phyloP scores from a whole-genome alignment of 768 basidiomycete species.

The Cystobasidiopsis lactophilus region DNA sequence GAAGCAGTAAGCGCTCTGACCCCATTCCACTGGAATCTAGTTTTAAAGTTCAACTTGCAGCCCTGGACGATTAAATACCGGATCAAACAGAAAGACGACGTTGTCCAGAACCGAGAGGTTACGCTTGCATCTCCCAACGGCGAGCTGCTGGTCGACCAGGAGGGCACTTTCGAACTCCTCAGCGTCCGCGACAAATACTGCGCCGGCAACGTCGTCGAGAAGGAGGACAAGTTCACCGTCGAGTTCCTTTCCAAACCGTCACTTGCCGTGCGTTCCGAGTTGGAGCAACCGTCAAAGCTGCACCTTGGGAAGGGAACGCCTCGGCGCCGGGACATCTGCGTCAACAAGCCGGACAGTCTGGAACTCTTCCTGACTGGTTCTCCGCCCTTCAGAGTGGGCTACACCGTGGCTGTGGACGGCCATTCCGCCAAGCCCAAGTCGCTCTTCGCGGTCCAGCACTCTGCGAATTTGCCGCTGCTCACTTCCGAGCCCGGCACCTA shows the following conservation, averaged over 20 bases:
- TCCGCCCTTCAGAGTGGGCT: conserved; percentile 14
- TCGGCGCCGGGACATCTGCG: conserved; percentile 5
- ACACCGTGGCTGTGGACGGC: conserved; percentile 2
- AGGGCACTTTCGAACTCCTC: conserved; percentile 19
- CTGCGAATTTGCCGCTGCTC: conserved; percentile 16
- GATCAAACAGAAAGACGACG: conserved; percentile 21
- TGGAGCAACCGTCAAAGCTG: background rate
- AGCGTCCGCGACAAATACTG: conserved; percentile 71
- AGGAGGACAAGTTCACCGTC: conserved; percentile 45
- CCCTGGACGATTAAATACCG: conserved; percentile 66
- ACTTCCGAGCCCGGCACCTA: conserved; percentile 15
- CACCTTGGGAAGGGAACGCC: background rate
- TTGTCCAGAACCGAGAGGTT: conserved; percentile 1
- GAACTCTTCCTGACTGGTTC: conserved; percentile 8
- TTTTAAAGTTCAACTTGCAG: conserved; percentile 27
- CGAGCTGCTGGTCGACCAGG: conserved; percentile 36
- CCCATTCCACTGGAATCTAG: background rate
- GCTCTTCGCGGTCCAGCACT: conserved; percentile 12
- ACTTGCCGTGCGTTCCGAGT: conserved; percentile 24
- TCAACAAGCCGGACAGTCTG: conserved; percentile 3
- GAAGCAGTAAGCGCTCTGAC: conserved; percentile 42
- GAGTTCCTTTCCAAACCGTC: conserved; percentile 60
- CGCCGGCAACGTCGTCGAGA: conserved; percentile 42
- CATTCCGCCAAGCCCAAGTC: background rate
- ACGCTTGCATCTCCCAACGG: conserved; percentile 3